A percentile compares a stretch with the other conserved stretches of the same genome.
Conservation (phyloP, 1,139 yeast genomes). For the Suhomyces yuchorum region DNA sequence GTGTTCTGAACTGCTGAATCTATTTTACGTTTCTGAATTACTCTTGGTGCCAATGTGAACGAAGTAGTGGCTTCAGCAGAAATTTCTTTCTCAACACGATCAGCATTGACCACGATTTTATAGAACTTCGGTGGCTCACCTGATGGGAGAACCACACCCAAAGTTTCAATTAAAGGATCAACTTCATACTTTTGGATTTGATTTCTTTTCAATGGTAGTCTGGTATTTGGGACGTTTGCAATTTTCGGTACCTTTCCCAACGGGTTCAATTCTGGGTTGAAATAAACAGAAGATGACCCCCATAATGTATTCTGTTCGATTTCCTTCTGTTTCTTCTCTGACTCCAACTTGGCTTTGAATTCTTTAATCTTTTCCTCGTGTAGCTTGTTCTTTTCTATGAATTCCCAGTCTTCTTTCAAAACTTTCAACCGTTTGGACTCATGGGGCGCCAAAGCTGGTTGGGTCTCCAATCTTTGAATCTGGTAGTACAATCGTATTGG, state of each 20-base stretch:
- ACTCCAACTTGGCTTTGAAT: slow-evolving; percentile 24
- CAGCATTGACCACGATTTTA: slow-evolving; percentile 39
- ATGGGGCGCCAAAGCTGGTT: slow-evolving; percentile 19
- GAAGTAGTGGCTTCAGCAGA: slow-evolving; percentile 8
- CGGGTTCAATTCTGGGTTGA: slow-evolving; percentile 51
- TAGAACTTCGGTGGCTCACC: slow-evolving; percentile 46
- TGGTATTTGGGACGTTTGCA: slow-evolving; percentile 25
- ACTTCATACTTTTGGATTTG: slow-evolving; percentile 5
- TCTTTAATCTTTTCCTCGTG: slow-evolving; percentile 33
- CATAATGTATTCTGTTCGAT: slow-evolving; percentile 32
- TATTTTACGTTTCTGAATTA: slow-evolving; percentile 10
- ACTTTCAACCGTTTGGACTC: slow-evolving; percentile 27
- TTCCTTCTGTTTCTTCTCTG: slow-evolving; percentile 18
- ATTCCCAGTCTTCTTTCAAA: slow-evolving; percentile 45
- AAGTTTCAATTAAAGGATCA: slow-evolving; percentile 33
- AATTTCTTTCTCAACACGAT: slow-evolving; percentile 9
- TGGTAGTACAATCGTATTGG: slow-evolving; percentile 37
- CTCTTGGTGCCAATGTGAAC: slow-evolving; percentile 8
- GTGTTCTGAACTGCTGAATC: slow-evolving; percentile 4
- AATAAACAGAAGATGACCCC: slow-evolving; percentile 44
- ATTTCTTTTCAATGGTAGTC: slow-evolving; percentile 27
- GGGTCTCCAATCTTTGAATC: slow-evolving; percentile 30
- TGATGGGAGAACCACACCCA: slow-evolving; percentile 36
- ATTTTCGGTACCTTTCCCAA: slow-evolving; percentile 43
- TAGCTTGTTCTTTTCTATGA: slow-evolving; percentile 36